Percentiles rank a stretch among this genome's conserved stretches.
Evolutionary conservation across 805 yeast genomes (phyloP).

Genomic region (Soucietia sequanensis): DNA sequence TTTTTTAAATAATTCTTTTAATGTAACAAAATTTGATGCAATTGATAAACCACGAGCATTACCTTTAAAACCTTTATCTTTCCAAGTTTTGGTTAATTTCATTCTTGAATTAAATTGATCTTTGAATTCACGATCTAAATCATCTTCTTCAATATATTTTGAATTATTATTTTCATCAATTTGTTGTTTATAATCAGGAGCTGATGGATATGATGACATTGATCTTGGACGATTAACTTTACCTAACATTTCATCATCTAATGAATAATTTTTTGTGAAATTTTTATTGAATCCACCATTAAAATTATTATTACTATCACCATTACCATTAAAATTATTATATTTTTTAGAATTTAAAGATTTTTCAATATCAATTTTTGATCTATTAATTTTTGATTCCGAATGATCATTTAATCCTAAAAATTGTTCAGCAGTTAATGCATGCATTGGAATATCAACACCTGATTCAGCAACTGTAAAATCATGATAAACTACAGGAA

Average conservation of each 20-base stretch:
- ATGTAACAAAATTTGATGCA: conserved; percentile 88
- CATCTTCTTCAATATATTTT: conserved; percentile 21
- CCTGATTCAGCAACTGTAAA: conserved; percentile 94
- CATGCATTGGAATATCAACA: conserved; percentile 94
- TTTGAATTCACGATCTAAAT: conserved; percentile 36
- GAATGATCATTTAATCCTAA: conserved; percentile 47
- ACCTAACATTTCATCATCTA: conserved; percentile 36
- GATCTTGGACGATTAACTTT: conserved; percentile 37
- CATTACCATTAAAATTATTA: conserved; percentile 2
- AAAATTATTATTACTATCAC: conserved; percentile 1
- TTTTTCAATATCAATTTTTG: conserved; percentile 12
- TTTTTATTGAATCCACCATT: conserved; percentile 5
- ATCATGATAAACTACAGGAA: conserved; percentile 94
- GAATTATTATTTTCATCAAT: conserved; percentile 10
- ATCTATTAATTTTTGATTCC: conserved; percentile 8
- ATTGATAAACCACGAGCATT: conserved; percentile 84
- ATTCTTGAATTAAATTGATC: conserved; percentile 56
- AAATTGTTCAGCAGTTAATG: conserved; percentile 85
- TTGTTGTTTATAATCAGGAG: conserved; percentile 21
- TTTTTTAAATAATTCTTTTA: conserved; percentile 78
- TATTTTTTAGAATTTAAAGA: conserved; percentile 3
- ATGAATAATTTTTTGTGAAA: conserved; percentile 26
- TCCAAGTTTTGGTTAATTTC: conserved; percentile 87
- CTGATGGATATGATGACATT: conserved; percentile 36
- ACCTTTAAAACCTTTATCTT: conserved; percentile 86